Evolutionary conservation across 768 basidiomycete genomes (phyloP), one percentile per base, ranked within the genome.

Genomic region (Boletus reticulatus): DNA sequence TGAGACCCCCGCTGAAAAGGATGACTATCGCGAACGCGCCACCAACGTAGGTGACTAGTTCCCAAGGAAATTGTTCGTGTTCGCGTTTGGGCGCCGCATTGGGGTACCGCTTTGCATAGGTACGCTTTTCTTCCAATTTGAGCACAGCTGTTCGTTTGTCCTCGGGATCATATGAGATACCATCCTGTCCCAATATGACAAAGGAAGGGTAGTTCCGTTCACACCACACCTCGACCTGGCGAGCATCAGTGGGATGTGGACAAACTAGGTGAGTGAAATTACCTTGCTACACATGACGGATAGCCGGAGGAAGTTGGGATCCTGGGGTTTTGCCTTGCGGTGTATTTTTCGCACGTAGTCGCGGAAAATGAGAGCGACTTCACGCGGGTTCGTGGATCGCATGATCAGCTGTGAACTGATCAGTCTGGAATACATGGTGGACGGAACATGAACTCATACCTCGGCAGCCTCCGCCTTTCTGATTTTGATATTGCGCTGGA

Each of bases 181-280:
- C 63, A 4, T 58, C 47, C 27, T 60, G 46, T 11, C 60, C 61
- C 24, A 67, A 54, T 1, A 61, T 19, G 43, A 99, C 82, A 77
- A 96, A 97, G 4, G 94, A 92, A 3, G 96, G 96, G 75, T 92
- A 99, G 71, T 95, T 80, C 62, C 87, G 89, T 72, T 98, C 96
- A 54, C 77, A 85, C 96, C 96, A 98, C 73, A 87, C 84, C 64
- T 98, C 95, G 69, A 98, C 92, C 92, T 87, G 48, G 37, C 45
- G 9, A 10, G 52, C 51, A 54, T 62, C 54, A 57, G 36, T 59
- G 34, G 13, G 24, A 20, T 29, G 29, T 29, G 29, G 29, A 10
- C 19, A 3, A 19, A 48, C 31, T 13, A 6, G 19, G 16, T 32
- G 17, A 19, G 27, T 8, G 29, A 48, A 16, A 16, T 73, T 77